phyloP scores from a whole-genome alignment of 257 asterid genomes.

The Catharanthus roseus region DNA sequence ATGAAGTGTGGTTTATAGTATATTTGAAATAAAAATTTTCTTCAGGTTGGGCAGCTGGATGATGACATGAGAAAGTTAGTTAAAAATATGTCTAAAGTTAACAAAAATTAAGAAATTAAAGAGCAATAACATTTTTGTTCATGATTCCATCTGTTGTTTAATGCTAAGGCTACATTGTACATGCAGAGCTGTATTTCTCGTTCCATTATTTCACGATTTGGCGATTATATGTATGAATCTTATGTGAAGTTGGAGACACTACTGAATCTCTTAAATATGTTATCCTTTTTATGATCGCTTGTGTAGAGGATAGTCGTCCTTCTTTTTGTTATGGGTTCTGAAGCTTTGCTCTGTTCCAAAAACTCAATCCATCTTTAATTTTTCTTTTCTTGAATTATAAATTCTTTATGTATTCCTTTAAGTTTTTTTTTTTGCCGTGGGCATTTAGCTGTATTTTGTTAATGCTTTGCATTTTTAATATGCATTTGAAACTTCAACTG shows the following conservation, averaged over 20 bases:
- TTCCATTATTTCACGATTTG: background rate
- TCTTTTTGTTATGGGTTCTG: background rate
- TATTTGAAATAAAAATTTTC: background rate
- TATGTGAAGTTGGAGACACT: background rate
- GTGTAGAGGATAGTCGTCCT: background rate
- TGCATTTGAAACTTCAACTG: background rate
- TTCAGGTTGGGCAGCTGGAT: background rate
- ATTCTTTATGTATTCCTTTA: no score
- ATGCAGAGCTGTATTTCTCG: background rate
- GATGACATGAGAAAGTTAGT: background rate
- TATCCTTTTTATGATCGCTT: background rate
- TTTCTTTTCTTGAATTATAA: no score
- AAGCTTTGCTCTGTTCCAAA: background rate
- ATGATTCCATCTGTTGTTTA: background rate
- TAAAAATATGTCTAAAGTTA: background rate
- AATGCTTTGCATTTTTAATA: background rate
- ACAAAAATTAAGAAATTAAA: background rate
- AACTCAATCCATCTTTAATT: background rate
- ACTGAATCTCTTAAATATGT: background rate
- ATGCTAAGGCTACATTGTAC: background rate
- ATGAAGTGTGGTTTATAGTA: background rate
- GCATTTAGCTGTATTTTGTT: background rate
- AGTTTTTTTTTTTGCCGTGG: background rate
- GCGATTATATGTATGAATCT: background rate
- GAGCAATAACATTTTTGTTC: background rate